Conservation (phyloP, 2,329 filamentous ascomycete species). For the Phialophora chinensis region DNA sequence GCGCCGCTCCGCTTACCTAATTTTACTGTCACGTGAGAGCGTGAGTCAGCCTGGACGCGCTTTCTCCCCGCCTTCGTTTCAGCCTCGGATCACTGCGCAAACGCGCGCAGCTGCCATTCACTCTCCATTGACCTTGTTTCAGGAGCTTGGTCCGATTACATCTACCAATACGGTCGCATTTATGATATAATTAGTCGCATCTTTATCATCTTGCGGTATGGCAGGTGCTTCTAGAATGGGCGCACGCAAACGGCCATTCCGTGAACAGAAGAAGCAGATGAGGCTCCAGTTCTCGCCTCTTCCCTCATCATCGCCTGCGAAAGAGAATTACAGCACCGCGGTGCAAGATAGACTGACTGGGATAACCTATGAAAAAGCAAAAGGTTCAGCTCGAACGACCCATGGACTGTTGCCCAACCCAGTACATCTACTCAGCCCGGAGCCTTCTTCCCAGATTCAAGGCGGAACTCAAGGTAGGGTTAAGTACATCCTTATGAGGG, state of each 20-base stretch:
- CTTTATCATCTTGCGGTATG: neutral
- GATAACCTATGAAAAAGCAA: conserved; percentile 43
- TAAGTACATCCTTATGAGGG: neutral
- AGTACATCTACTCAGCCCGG: conserved; percentile 30
- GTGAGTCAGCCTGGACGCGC: neutral
- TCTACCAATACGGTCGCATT: neutral
- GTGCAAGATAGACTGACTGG: conserved; percentile 43
- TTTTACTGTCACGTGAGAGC: neutral
- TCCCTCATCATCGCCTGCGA: conserved; percentile 41
- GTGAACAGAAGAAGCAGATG: conserved; percentile 45
- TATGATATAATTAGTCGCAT: neutral
- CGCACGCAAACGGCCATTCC: conserved; percentile 24
- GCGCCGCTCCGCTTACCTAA: neutral
- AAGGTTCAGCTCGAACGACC: conserved; percentile 20
- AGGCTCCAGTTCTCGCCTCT: conserved; percentile 51
- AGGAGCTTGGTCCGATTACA: neutral
- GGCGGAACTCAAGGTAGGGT: conserved; percentile 15
- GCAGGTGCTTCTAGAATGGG: neutral
- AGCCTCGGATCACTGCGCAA: neutral
- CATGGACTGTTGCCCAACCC: conserved; percentile 14
- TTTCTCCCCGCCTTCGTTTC: neutral
- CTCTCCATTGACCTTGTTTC: neutral
- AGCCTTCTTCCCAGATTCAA: conserved; percentile 35
- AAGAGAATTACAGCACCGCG: conserved; percentile 35
- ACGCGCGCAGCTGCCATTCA: neutral